Base-by-base conservation (phyloP, 306 rosid species). In the Cicer cuneatum region DNA sequence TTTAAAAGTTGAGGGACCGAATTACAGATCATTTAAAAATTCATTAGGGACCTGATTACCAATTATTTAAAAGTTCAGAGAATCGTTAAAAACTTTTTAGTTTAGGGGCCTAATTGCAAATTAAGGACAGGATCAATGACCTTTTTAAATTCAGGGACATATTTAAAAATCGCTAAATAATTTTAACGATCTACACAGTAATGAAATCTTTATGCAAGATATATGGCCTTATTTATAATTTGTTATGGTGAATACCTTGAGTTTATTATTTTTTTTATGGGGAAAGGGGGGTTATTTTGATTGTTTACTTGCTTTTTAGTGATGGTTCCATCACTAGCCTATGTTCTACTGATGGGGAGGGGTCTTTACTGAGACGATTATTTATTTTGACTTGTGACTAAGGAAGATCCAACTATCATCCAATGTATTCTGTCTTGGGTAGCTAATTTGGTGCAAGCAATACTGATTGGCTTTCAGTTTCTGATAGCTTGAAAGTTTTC, bases 381-480 rank as follows among this genome's bases (percentile, higher is more conserved):
- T 63, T 62, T 75, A 45, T 73, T 46, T 33, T 62, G 64, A 47
- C 33, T n/a, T 46, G 45, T 48, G 64, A 47, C 42, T 21, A 63
- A 52, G 51, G 24, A 62, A 74, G 53, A 49, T 39, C 64, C 51
- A 35, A 1, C 64, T 41, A 54, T 49, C 57, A 65, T 43, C 54
- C 18, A 57, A 12, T 59, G 21, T 71, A 41, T 43, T 73, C 47
- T 45, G 37, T 45, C 48, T 73, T 47, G 49, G 68, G 78, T 61
- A 11, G 51, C 78, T 33, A 16, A 73, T 61, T 60, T 62, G 45
- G 72, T 62, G 39, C 41, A 1, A 49, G 54, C 46, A 16, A 29
- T 24, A 24, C 14, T 39, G 16, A 10, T 56, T 41, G 13, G 61
- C 64, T 56, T 40, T 53, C 57, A 38, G 75, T 18, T 71, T 53